Percentiles rank a stretch among this genome's conserved stretches.
Evolutionary conservation across 306 rosid species (phyloP).

Genomic region (Mimosa pudica): DNA sequence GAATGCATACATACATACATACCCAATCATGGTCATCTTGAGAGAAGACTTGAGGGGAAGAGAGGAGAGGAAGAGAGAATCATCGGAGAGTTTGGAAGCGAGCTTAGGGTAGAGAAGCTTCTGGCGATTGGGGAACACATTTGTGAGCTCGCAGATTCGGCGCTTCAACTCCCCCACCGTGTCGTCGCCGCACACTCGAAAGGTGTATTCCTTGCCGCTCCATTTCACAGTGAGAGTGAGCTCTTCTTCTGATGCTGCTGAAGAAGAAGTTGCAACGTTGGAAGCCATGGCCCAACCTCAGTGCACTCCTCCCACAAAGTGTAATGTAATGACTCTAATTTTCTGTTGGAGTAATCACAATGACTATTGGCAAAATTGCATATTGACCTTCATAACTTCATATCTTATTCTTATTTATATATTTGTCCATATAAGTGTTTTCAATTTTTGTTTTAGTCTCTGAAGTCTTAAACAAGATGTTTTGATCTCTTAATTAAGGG

Average conservation of each 20-base stretch:
- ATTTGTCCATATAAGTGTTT: no score
- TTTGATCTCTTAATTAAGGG: no score
- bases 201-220: constrained; percentile 92
- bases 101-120: constrained; percentile 88
- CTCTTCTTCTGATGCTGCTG: constrained; percentile 59
- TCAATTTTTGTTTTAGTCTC: no score
- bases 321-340: no score
- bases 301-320: no score
- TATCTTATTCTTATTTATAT: no score
- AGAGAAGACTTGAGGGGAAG: constrained; percentile 73
- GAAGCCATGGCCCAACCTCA: constrained; percentile 3
- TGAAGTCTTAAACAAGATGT: no score
- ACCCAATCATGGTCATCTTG: constrained; percentile 96
- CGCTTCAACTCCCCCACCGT: constrained; percentile 81
- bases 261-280: constrained; percentile 36
- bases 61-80: constrained; percentile 71
- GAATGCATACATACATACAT: background rate
- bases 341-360: no score
- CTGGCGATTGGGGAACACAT: constrained; percentile 85
- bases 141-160: constrained; percentile 90
- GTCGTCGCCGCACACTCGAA: constrained; percentile 84
- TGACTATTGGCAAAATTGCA: no score
- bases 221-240: constrained; percentile 76
- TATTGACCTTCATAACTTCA: no score
- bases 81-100: constrained; percentile 83